phyloP scores from a whole-genome alignment of 352 stramenopile genomes.

The Phytophthora cactorum region DNA sequence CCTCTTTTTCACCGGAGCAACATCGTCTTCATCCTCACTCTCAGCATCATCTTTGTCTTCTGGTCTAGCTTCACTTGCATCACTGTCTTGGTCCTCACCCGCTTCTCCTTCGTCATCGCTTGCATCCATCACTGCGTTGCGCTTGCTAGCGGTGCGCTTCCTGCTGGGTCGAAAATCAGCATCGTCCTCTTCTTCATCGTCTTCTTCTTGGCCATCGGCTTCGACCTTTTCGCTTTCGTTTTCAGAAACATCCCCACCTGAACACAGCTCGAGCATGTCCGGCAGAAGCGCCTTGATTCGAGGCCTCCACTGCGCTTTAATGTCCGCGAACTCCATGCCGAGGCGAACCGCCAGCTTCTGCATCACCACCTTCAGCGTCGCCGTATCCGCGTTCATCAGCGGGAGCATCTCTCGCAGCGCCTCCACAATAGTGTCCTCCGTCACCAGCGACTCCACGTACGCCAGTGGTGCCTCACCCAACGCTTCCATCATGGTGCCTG shows the following conservation, averaged over 20 bases:
- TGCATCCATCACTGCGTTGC: conserved; percentile 48
- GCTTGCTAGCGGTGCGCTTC: conserved; percentile 33
- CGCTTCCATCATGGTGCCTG: conserved; percentile 37
- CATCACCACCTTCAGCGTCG: conserved; percentile 58
- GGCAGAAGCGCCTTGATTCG: conserved; percentile 55
- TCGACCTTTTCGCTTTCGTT: conserved; percentile 23
- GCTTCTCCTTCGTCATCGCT: conserved; percentile 51
- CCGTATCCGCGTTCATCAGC: conserved; percentile 53
- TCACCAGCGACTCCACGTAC: conserved; percentile 26
- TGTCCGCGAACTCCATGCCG: conserved; percentile 42
- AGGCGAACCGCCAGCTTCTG: conserved; percentile 59
- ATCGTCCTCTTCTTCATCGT: conserved; percentile 38
- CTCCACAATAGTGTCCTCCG: conserved; percentile 32
- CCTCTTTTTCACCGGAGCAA: conserved; percentile 28
- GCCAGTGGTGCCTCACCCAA: conserved; percentile 22
- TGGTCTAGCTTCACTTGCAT: conserved; percentile 34
- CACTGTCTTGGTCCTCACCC: conserved; percentile 31
- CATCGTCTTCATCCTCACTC: conserved; percentile 24
- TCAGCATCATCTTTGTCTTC: conserved; percentile 33
- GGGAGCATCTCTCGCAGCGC: conserved; percentile 65
- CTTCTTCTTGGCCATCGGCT: conserved; percentile 9
- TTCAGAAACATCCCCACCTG: conserved; percentile 15
- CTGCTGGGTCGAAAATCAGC: conserved; percentile 30
- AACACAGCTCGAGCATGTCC: conserved; percentile 52
- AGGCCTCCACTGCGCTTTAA: conserved; percentile 58